Base-by-base conservation (phyloP, 2,329 filamentous ascomycete genomes). In the Colletotrichum orbiculare region DNA sequence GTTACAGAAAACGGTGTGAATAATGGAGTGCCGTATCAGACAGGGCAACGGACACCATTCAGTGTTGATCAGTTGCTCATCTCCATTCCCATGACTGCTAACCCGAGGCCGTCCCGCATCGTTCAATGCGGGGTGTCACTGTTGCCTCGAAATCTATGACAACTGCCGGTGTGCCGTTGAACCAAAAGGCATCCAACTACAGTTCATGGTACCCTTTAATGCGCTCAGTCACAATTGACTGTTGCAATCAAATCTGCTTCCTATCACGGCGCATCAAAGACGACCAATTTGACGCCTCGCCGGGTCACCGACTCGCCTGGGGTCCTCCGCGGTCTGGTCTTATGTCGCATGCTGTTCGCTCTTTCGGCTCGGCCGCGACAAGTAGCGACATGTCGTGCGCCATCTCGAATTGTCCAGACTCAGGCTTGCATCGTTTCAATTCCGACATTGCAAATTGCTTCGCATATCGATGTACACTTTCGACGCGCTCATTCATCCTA, bases 121-220 rank as follows among this genome's bases (percentile, higher is more conserved):
- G 25, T 4, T 33, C 7, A 37, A 56, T 62, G 62, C 57, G 57
- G 62, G 57, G 62, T 41, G 25, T 25, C 25, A 25, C 25, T 25
- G 25, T 25, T 25, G 25, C 25, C 25, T 5, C 25, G 25, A 25
- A 42, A 43, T 50, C 49, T 38, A 61, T 17, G 39, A 38, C 61
- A 64, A 55, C 50, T 64, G 56, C 61, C 57, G 45, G 42, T 60
- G 11, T 43, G 25, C 15, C 7, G 25, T 35, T 41, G 33, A 25
- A 34, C 7, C 46, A 9, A 17, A 42, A 11, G 10, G 54, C 15
- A 35, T 35, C 43, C 49, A 45, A 53, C 54, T 46, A 15, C 47
- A 54, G 39, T 34, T 45, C 55, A 34, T 35, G 33, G 33, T 12
- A 25, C 25, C 34, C 10, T 48, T 35, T 35, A 35, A 8, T n/a